These are phyloP conservation scores for Sclerospora graminicola DNA, from an alignment of 352 stramenopile genomes.

Conservation along the genomic window DNA sequence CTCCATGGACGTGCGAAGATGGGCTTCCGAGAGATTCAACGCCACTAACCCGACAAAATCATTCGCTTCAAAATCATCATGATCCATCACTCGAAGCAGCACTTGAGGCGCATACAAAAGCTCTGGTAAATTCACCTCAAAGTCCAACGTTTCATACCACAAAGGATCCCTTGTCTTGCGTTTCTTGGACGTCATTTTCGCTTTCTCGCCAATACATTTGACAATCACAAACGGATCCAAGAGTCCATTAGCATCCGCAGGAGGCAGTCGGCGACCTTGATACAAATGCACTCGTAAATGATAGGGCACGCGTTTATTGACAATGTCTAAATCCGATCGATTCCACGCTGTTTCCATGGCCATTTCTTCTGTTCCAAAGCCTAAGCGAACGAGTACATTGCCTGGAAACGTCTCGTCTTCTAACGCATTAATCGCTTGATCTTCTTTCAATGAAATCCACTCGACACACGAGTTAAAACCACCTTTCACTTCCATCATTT, in stretches of 20 bases:
- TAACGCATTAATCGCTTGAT: slow-evolving; percentile 68
- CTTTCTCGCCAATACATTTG: slow-evolving; percentile 70
- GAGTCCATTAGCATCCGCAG: slow-evolving; percentile 76
- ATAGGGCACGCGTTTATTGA: slow-evolving; percentile 75
- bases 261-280: slow-evolving; percentile 64
- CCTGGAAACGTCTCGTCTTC: slow-evolving; percentile 73
- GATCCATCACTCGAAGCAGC: slow-evolving; percentile 73
- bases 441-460: slow-evolving; percentile 79
- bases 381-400: slow-evolving; percentile 67
- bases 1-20: slow-evolving; percentile 51
- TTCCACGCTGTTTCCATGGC: slow-evolving; percentile 48
- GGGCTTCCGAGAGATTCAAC: slow-evolving; percentile 59
- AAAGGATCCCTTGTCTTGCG: slow-evolving; percentile 71
- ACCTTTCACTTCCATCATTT: slow-evolving; percentile 43
- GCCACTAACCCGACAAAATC: slow-evolving; percentile 55
- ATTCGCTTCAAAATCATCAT: slow-evolving; percentile 63
- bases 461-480: slow-evolving; percentile 45
- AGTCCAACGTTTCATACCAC: slow-evolving; percentile 85
- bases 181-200: slow-evolving; percentile 60
- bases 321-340: slow-evolving; percentile 34
- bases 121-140: slow-evolving; percentile 74
- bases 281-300: slow-evolving; percentile 81
- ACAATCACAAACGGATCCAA: slow-evolving; percentile 79
- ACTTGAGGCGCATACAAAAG: slow-evolving; percentile 71
- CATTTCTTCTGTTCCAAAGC: slow-evolving; percentile 68